Percentiles rank a stretch among this genome's conserved stretches.
These are phyloP conservation scores for Venturia aucupariae DNA, from an alignment of 2,329 filamentous ascomycete genomes.

Conservation along the genomic window DNA sequence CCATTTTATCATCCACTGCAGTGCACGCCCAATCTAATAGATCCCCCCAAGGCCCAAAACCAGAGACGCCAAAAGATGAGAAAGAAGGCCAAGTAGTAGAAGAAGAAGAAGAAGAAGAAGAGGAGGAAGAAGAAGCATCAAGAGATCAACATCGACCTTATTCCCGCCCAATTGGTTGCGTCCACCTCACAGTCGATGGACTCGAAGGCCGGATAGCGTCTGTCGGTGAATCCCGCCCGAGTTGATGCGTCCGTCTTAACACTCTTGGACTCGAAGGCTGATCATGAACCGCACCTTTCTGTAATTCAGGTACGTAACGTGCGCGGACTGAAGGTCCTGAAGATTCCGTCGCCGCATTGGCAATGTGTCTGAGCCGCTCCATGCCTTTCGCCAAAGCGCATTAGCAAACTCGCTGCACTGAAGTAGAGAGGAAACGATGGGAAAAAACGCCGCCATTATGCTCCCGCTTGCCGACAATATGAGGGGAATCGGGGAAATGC, in stretches of 20 bases:
- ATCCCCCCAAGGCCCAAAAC: neutral
- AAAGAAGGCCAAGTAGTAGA: neutral
- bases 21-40: neutral
- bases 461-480: neutral
- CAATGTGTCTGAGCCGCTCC: neutral
- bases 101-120: too few relatives aligned
- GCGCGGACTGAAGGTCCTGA: neutral
- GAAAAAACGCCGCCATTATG: neutral
- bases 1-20: neutral
- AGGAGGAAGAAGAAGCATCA: neutral
- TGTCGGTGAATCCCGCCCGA: neutral
- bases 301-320: neutral
- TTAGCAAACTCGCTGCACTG: neutral
- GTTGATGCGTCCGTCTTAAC: neutral
- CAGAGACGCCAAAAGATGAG: neutral
- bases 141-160: neutral
- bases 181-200: too few relatives aligned
- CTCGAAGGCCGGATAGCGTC: too few relatives aligned
- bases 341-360: neutral
- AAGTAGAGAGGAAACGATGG: neutral
- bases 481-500: neutral
- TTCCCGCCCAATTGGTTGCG: neutral
- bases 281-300: neutral
- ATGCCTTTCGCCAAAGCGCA: constrained; percentile 3
- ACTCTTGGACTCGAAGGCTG: neutral